phyloP scores from a whole-genome alignment of 2,329 filamentous ascomycete genomes.

The Fusarium sp. region DNA sequence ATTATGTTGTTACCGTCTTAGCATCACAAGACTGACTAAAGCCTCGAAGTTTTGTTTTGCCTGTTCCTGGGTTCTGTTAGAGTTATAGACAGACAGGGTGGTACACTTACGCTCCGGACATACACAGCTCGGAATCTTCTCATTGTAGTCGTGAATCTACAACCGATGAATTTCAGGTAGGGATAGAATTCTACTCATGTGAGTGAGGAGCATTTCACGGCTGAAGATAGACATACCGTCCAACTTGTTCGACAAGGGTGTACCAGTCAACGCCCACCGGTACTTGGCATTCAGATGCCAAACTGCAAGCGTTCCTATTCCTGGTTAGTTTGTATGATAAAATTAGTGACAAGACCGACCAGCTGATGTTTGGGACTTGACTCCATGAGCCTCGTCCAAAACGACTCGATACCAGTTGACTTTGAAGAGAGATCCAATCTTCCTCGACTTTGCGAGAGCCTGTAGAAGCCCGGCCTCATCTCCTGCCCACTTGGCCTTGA shows the following conservation, averaged over 20 bases:
- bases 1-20: conserved; percentile 16
- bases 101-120: neutral
- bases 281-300: conserved; percentile 42
- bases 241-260: conserved; percentile 30
- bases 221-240: too few species aligned
- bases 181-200: conserved; percentile 46
- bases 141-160: conserved; percentile 2
- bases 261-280: conserved; percentile 49
- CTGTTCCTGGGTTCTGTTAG: neutral
- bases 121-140: conserved; percentile 26
- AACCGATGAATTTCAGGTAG: conserved; percentile 46
- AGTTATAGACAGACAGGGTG: neutral
- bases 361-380: conserved; percentile 57
- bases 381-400: conserved; percentile 64
- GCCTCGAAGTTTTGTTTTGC: conserved; percentile 19
- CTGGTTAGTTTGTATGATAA: too few species aligned
- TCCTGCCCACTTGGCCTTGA: too few species aligned
- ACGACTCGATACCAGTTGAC: conserved; percentile 60
- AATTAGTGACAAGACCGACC: conserved; percentile 28
- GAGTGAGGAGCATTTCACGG: too few species aligned
- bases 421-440: conserved; percentile 27
- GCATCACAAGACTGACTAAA: conserved; percentile 33
- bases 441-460: too few species aligned
- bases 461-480: too few species aligned
- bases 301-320: too few species aligned